phyloP scores from a whole-genome alignment of 371 early-diverging fungal genomes.

The Mortierella sp. region DNA sequence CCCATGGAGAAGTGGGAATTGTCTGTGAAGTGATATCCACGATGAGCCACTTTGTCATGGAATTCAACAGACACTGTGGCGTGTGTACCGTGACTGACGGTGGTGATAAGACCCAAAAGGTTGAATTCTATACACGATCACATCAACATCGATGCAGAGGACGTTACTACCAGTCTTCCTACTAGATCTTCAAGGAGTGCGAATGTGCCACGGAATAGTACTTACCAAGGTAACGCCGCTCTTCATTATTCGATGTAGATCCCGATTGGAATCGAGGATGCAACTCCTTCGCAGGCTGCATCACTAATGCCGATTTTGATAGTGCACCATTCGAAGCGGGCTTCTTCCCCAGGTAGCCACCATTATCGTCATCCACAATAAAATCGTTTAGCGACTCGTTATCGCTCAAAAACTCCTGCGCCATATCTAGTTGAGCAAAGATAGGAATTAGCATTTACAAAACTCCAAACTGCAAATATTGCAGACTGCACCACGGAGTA shows the following conservation, averaged over 20 bases:
- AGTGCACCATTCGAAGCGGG: constrained; percentile 6
- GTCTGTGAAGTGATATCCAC: constrained; percentile 88
- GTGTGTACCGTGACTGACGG: constrained; percentile 71
- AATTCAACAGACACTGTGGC: constrained; percentile 86
- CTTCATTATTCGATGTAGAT: constrained; percentile 66
- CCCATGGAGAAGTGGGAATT: constrained; percentile 79
- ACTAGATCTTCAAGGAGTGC: no score
- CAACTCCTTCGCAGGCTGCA: constrained; percentile 28
- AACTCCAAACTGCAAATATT: neutral
- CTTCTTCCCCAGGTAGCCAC: constrained; percentile 63
- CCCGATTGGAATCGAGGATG: constrained; percentile 67
- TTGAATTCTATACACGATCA: constrained; percentile 75
- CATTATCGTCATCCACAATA: constrained; percentile 90
- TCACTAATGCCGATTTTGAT: constrained; percentile 2
- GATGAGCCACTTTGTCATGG: constrained; percentile 81
- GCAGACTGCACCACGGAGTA: neutral
- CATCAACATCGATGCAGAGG: no score
- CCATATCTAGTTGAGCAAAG: constrained; percentile 24
- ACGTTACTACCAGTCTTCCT: no score
- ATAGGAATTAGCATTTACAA: neutral
- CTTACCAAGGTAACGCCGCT: constrained; percentile 75
- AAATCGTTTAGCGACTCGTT: constrained; percentile 64
- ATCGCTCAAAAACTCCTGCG: constrained; percentile 29
- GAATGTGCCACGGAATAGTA: no score
- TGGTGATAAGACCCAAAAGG: constrained; percentile 80